phyloP scores from a whole-genome alignment of 441 rosid genomes.

The Dalechampia spathulata region DNA sequence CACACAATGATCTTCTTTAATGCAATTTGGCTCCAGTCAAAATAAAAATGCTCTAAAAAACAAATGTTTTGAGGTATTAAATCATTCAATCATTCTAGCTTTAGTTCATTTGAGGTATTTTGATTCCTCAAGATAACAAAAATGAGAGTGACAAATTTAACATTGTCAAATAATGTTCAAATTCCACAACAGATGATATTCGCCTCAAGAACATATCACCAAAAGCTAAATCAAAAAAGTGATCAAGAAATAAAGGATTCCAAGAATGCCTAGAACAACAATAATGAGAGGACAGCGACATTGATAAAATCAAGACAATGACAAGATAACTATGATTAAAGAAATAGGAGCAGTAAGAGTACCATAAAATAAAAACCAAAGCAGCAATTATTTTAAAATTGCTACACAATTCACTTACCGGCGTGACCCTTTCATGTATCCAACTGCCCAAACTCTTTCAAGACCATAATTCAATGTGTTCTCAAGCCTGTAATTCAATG shows the following conservation, averaged over 20 bases:
- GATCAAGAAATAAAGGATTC: not conserved
- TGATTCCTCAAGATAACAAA: too few relatives aligned
- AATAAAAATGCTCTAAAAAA: too few relatives aligned
- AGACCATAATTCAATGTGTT: constrained; percentile 82
- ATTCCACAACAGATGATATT: not conserved
- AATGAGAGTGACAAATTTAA: too few relatives aligned
- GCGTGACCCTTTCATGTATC: constrained; percentile 63
- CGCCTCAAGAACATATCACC: too few relatives aligned
- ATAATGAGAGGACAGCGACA: too few relatives aligned
- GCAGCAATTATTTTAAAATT: not conserved
- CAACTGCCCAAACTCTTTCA: constrained; percentile 87
- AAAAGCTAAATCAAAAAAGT: not conserved
- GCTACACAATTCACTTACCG: constrained; percentile 41
- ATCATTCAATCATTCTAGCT: too few relatives aligned
- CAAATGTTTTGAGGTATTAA: too few relatives aligned
- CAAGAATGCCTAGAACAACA: too few relatives aligned
- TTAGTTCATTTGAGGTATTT: too few relatives aligned
- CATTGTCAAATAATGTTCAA: not conserved
- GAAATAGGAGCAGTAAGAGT: not conserved
- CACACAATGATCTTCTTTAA: too few relatives aligned
- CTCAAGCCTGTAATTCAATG: constrained; percentile 56
- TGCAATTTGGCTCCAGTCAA: too few relatives aligned
- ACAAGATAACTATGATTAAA: not conserved
- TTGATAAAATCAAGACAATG: too few relatives aligned
- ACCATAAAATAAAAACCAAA: not conserved